These are phyloP conservation scores for Pseudotsuga menziesii DNA, from an alignment of 75 land plant genomes.

Conservation along the genomic window DNA sequence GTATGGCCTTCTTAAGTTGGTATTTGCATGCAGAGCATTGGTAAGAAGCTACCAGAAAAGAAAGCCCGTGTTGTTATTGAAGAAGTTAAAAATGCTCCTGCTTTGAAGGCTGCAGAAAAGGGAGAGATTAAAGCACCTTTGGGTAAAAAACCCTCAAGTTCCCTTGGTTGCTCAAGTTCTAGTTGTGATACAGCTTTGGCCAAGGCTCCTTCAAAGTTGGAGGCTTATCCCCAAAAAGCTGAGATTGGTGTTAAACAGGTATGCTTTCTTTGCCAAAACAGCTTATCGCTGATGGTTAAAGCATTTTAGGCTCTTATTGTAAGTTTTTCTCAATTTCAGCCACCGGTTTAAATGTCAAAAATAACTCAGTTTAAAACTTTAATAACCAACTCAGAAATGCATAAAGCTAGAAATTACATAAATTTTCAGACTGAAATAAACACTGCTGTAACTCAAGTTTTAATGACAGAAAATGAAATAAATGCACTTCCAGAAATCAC, in stretches of 20 bases:
- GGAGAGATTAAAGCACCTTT: background rate
- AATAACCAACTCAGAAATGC: too few species aligned
- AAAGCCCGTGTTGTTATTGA: slow-evolving; percentile 7
- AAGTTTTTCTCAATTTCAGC: too few species aligned
- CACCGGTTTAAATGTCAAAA: too few species aligned
- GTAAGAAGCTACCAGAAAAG: slow-evolving; percentile 1
- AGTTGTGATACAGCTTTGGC: background rate
- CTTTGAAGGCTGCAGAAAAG: slow-evolving; percentile 7
- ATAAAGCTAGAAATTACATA: too few species aligned
- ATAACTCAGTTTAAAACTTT: too few species aligned
- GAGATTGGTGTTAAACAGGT: slow-evolving; percentile 11
- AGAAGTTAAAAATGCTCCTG: background rate
- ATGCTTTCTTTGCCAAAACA: background rate
- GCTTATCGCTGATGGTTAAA: background rate
- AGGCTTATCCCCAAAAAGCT: slow-evolving; percentile 5
- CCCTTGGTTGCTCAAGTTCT: background rate
- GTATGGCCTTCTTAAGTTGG: background rate
- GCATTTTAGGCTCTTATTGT: background rate
- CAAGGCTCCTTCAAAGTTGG: background rate
- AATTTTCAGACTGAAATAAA: too few species aligned
- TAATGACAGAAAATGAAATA: too few species aligned
- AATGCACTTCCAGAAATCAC: too few species aligned
- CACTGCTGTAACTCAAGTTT: too few species aligned
- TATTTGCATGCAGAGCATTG: slow-evolving; percentile 4
- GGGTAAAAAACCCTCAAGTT: background rate